Evolutionary conservation across 2,329 filamentous ascomycete species (phyloP), one percentile per base, ranked within the genome.

Genomic region (Diplodia seriata): DNA sequence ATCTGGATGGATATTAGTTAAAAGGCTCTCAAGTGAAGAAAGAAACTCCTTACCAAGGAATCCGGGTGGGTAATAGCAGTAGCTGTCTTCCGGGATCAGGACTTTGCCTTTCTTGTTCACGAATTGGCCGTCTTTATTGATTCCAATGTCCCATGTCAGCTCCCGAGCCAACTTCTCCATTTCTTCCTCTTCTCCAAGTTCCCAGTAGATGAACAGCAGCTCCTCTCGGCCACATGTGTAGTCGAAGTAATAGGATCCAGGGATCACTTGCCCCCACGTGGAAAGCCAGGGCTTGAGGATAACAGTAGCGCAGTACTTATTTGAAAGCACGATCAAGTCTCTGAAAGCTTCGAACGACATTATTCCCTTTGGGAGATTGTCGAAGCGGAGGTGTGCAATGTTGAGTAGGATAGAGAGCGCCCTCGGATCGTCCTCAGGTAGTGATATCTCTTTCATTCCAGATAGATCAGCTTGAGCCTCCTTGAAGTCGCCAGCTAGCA

Each of bases 201-300:
- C 49, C 62, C 36, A 65, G 9, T 26, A 49, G 3, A 65, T 43
- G 23, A n/a, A 64, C 2, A 64, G 49, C n/a, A n/a, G 43, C 26
- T 64, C 61, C n/a, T 54, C 47, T 15, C 26, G 15, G 9, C 38
- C 57, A 14, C 14, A 18, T 23, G 40, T 14, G 33, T 43, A 54
- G 2, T 29, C 11, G 15, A 15, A 1, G 14, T 9, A 14, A n/a
- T 18, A 26, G n/a, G 6, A 9, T 33, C 31, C 31, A 1, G 31
- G 9, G 6, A 33, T 33, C 31, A 33, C 31, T 33, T 5, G 15
- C 14, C 18, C 40, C 61, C 61, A 64, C 4, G 1, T 18, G 6
- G 26, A 8, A 23, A 53, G 7, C 61, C 61, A 65, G 8, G 61
- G 61, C n/a, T 18, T 14, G 11, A 65, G 6, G 49, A 54, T 18